Base-by-base conservation (phyloP, 495 filamentous ascomycete species). In the Trichoderma orchidacearum region DNA sequence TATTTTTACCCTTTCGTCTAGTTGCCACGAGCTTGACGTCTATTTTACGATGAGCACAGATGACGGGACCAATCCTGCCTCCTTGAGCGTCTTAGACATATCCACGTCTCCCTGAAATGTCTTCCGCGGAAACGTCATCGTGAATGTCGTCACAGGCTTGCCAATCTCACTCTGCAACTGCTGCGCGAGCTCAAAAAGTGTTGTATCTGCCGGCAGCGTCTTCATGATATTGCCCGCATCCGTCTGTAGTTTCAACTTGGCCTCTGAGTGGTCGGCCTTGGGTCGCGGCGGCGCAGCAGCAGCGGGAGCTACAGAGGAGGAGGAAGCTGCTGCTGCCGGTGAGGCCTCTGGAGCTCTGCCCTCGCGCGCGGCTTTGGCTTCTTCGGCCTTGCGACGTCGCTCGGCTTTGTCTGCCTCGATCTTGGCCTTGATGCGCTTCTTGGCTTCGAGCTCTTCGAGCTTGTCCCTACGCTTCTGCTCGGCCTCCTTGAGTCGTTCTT, bases 371-470 rank as follows among this genome's bases (percentile, higher is more conserved):
- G 92, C 92, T 66, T 87, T 91, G 65, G 89, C 87, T 53, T 81
- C 73, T 64, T 96, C 94, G 32, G 87, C 83, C 63, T 87, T 89
- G 58, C 85, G 75, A 54, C 85, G 83, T 45, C 94, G 80, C 60
- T 89, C 87, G 58, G 86, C 85, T 72, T 89, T 94, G 70, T 95
- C 89, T 9, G 87, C 90, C 56, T 88, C 89, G 45, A 99, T 96
- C 74, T 86, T 89, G 53, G 88, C 90, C 72, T 88, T 86, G 65
- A 96, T 89, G 30, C 85, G 80, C 71, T 85, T 85, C 72, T 90
- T 92, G 5, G 90, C 92, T 45, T 85, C 87, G 34, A 85, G 66
- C n/a, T 97, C 93, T 5, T 85, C 88, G 31, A 79, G 75, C 75
- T 96, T 96, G 70, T 99, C 93, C 63, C 81, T 75, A 57, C 84